Evolutionary conservation across 257 asterid genomes (phyloP).

Genomic region (Galeopsis tetrahit): DNA sequence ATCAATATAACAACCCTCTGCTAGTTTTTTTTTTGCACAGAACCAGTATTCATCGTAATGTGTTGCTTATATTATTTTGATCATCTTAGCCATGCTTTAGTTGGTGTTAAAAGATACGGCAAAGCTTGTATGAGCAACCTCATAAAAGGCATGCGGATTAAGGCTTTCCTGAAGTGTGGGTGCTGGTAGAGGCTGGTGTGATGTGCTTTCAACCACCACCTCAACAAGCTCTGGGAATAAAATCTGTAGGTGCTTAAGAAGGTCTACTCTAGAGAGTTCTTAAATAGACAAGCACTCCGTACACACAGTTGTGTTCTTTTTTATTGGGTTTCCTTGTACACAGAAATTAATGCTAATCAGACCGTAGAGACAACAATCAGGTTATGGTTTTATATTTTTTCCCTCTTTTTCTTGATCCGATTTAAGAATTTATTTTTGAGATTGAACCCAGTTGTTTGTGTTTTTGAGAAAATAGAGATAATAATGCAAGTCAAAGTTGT

Average conservation of each 20-base stretch:
- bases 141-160: conserved; percentile 4
- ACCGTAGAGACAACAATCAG: no score
- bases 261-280: conserved; percentile 20
- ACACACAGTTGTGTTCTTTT: no score
- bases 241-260: conserved; percentile 71
- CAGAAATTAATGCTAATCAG: no score
- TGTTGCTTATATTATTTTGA: conserved; percentile 4
- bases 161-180: conserved; percentile 49
- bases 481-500: no score
- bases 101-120: conserved; percentile 4
- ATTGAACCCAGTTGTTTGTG: no score
- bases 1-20: conserved; percentile 3
- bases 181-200: conserved; percentile 87
- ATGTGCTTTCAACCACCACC: conserved; percentile 99
- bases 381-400: no score
- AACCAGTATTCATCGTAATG: conserved; percentile 17
- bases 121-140: conserved; percentile 29
- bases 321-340: no score
- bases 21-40: conserved; percentile 19
- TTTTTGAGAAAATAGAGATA: no score
- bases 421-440: no score
- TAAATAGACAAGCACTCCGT: background rate
- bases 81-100: conserved; percentile 5
- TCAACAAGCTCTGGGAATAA: conserved; percentile 90
- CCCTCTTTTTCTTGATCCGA: no score